phyloP scores from a whole-genome alignment of 2,329 filamentous ascomycete genomes.

The Talaromyces sp. region DNA sequence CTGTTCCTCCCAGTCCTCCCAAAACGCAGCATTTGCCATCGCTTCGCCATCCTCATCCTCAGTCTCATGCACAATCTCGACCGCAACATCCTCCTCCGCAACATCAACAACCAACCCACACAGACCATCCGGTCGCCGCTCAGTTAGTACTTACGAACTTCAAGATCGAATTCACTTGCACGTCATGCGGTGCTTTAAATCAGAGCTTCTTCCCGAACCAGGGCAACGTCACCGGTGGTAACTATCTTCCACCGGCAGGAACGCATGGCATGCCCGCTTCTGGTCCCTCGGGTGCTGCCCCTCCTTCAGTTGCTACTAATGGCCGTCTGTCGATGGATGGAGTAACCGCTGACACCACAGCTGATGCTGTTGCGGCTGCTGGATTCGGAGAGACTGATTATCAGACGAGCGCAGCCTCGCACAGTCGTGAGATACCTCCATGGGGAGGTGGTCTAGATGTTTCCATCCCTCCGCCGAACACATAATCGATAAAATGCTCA shows the following conservation, averaged over 20 bases:
- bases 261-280: slow-evolving; percentile 10
- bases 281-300: background rate
- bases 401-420: background rate
- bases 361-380: slow-evolving; percentile 4
- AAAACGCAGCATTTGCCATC: slow-evolving; percentile 10
- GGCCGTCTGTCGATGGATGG: slow-evolving; percentile 7
- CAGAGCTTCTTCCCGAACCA: slow-evolving; percentile 40
- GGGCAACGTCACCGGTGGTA: slow-evolving; percentile 31
- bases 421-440: slow-evolving; percentile 10
- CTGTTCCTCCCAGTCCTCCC: slow-evolving; percentile 1
- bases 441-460: slow-evolving; percentile 14
- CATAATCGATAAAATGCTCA: background rate
- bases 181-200: slow-evolving; percentile 36
- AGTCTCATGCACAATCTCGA: slow-evolving; percentile 21
- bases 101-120: slow-evolving; percentile 23
- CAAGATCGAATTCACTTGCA: slow-evolving; percentile 41
- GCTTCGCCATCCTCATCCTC: slow-evolving; percentile 3
- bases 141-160: slow-evolving; percentile 36
- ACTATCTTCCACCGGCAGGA: slow-evolving; percentile 20
- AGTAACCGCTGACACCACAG: slow-evolving; percentile 2
- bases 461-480: slow-evolving; percentile 12
- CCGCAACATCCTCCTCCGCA: slow-evolving; percentile 21
- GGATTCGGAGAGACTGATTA: slow-evolving; percentile 15
- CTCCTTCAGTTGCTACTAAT: slow-evolving; percentile 7
- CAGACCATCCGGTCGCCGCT: slow-evolving; percentile 26